Evolutionary conservation across 2,329 filamentous ascomycete species (phyloP).

Genomic region (Botrytis paeoniae): DNA sequence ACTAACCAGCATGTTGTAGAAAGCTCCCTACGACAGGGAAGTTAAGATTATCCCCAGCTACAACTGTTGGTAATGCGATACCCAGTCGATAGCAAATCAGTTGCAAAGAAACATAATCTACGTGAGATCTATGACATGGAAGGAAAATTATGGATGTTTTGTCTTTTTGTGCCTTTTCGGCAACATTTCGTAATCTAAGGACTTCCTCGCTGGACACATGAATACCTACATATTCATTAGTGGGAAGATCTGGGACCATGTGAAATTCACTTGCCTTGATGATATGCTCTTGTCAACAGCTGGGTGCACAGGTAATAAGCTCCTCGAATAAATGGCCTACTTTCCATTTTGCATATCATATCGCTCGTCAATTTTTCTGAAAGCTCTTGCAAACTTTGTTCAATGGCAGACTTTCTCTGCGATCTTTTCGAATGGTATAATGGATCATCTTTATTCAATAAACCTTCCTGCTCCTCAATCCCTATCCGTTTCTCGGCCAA

Average conservation of each 20-base stretch:
- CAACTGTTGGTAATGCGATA: conserved; percentile 82
- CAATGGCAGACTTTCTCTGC: conserved; percentile 61
- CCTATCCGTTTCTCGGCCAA: conserved; percentile 71
- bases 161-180: conserved; percentile 75
- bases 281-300: conserved; percentile 86
- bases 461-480: conserved; percentile 73
- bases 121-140: conserved; percentile 90
- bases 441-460: conserved; percentile 56
- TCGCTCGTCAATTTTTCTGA: conserved; percentile 83
- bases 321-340: conserved; percentile 83
- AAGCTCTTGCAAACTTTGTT: conserved; percentile 72
- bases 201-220: conserved; percentile 96
- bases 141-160: conserved; percentile 96
- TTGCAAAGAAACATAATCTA: conserved; percentile 94
- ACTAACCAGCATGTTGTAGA: conserved; percentile 77
- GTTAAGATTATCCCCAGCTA: conserved; percentile 94
- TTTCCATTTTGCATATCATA: conserved; percentile 99
- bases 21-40: conserved; percentile 88
- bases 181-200: conserved; percentile 74
- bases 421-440: conserved; percentile 52
- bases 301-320: conserved; percentile 90
- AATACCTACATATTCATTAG: conserved; percentile 51
- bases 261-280: conserved; percentile 61
- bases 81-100: conserved; percentile 94
- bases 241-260: neutral